Evolutionary conservation across 805 yeast species (phyloP), one percentile per base, ranked within the genome.

Genomic region (Barnettozyma wickerhamii): DNA sequence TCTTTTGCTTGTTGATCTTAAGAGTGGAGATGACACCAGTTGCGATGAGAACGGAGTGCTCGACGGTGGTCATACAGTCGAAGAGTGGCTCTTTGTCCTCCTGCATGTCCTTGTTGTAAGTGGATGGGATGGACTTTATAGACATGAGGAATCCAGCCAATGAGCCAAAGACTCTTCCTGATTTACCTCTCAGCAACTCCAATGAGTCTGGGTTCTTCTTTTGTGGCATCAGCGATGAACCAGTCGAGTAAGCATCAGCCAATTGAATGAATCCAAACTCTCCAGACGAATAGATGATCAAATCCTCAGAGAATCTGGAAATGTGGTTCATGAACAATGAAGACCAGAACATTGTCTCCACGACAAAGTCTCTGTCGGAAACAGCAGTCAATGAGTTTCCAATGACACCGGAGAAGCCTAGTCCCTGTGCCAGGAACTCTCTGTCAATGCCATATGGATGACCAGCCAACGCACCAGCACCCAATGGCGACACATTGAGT

Each of bases 401-500:
- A 68, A 93, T 90, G 35, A 87, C 89, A 5, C 89, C 81, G 41
- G 71, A 65, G 55, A 93, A 93, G 0, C 91, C 95, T 32, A 93
- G 72, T 15, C 79, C 84, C 36, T 73, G 58, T 19, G 97, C 96
- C 50, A 93, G 65, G 56, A 67, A 89, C 60, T 91, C 96, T 60
- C 99, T 77, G 65, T 93, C 98, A 50, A 93, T 87, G n/a, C 98
- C 98, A 59, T 90, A 93, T 30, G 99, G 99, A 62, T 93, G 99
- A 42, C 99, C 99, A 15, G 99, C 99, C 46, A 93, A 74, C 7
- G 99, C 99, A 55, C 99, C 99, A 5, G 91, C 81, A 41, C 99
- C 99, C 46, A 93, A 73, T 33, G 99, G 99, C 28, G 89, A 83
- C 52, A 75, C 79, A 61, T 95, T 93, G 42, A 88, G 79, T 64